phyloP scores from a whole-genome alignment of 371 early-diverging fungal genomes.

The Rhizopus microsporus region DNA sequence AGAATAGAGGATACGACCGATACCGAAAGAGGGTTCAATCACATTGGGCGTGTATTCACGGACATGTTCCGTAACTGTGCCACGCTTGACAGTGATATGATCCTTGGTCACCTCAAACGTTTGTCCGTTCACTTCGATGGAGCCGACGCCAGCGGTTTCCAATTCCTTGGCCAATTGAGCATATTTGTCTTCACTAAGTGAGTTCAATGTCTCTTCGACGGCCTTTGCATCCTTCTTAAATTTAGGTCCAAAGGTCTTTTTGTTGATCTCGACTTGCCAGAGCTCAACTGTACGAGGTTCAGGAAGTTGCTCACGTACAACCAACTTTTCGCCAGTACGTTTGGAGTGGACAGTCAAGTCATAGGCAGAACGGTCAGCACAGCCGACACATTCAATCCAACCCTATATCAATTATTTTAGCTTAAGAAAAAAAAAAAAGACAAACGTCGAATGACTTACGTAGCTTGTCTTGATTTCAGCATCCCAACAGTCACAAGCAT shows the following conservation, averaged over 20 bases:
- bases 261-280: slow-evolving; percentile 87
- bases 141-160: slow-evolving; percentile 48
- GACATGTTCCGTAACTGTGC: slow-evolving; percentile 80
- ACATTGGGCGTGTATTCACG: slow-evolving; percentile 98
- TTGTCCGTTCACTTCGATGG: slow-evolving; percentile 69
- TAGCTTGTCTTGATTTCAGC: slow-evolving; percentile 93
- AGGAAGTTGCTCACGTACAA: slow-evolving; percentile 87
- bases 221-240: slow-evolving; percentile 92
- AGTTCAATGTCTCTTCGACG: slow-evolving; percentile 77
- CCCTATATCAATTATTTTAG: slow-evolving; percentile 58
- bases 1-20: slow-evolving; percentile 98
- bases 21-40: slow-evolving; percentile 99
- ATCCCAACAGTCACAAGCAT: slow-evolving; percentile 99
- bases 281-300: slow-evolving; percentile 82
- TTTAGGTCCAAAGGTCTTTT: slow-evolving; percentile 91
- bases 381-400: slow-evolving; percentile 99
- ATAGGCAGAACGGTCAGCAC: slow-evolving; percentile 99
- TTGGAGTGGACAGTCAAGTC: slow-evolving; percentile 95
- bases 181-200: slow-evolving; percentile 64
- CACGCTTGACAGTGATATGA: slow-evolving; percentile 73
- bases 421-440: background rate
- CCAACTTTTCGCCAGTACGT: slow-evolving; percentile 91
- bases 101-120: slow-evolving; percentile 70
- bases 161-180: slow-evolving; percentile 61
- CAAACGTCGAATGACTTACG: slow-evolving; percentile 26